These are phyloP conservation scores for Ceratobasidium sp. DNA, from an alignment of 1,284 basidiomycete genomes.

Conservation along the genomic window DNA sequence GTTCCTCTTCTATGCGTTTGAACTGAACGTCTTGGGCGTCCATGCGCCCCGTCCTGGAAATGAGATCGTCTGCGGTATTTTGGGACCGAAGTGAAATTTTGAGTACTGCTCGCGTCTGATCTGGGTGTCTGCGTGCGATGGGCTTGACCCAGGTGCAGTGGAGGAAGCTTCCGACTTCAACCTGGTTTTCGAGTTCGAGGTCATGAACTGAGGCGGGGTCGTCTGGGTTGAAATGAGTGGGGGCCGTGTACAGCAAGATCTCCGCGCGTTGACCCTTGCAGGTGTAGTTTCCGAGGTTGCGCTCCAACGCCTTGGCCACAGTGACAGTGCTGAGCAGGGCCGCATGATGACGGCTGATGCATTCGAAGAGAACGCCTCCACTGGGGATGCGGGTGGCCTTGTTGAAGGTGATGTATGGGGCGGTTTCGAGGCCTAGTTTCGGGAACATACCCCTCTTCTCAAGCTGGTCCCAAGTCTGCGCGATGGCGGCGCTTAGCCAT, in stretches of 20 bases:
- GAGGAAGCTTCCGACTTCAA: not conserved
- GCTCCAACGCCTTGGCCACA: too few relatives aligned
- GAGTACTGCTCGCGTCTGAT: not conserved
- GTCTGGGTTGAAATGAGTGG: not conserved
- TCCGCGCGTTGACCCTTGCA: too few relatives aligned
- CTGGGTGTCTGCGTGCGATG: not conserved
- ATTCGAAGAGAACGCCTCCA: too few relatives aligned
- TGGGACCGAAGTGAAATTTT: not conserved
- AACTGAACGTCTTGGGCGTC: not conserved
- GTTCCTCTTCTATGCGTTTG: not conserved
- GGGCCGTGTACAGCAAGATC: not conserved
- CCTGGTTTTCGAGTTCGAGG: slow-evolving; percentile 3
- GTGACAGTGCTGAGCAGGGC: too few relatives aligned
- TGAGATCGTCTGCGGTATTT: slow-evolving; percentile 1
- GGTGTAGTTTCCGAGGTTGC: too few relatives aligned
- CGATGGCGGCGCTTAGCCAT: too few relatives aligned
- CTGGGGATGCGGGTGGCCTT: too few relatives aligned
- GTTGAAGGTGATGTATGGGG: too few relatives aligned
- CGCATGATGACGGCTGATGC: too few relatives aligned
- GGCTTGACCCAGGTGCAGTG: not conserved
- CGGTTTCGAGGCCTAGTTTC: too few relatives aligned
- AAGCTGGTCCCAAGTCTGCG: too few relatives aligned
- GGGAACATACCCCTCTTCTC: too few relatives aligned
- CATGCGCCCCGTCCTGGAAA: not conserved
- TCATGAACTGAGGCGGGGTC: not conserved